phyloP scores from a whole-genome alignment of 805 yeast species.

The Tetrapisispora pingtungensis region DNA sequence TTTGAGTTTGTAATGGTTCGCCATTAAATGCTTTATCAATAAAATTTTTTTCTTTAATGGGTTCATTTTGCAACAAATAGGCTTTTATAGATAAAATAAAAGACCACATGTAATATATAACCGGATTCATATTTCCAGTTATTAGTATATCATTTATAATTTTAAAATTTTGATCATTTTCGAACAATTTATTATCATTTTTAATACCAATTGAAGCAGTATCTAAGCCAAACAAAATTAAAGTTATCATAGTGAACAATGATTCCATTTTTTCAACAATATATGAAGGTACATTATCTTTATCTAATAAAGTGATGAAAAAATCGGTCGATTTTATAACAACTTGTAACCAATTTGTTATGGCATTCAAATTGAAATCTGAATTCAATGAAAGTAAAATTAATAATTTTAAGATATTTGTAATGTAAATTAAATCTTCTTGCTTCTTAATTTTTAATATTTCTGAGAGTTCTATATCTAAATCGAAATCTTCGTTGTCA shows the following conservation, averaged over 20 bases:
- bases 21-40: slow-evolving; percentile 3
- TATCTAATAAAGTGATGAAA: slow-evolving; percentile 5
- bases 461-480: slow-evolving; percentile 2
- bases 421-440: slow-evolving; percentile 28
- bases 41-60: slow-evolving; percentile 14
- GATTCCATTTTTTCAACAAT: slow-evolving; percentile 31
- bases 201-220: slow-evolving; percentile 36
- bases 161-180: slow-evolving; percentile 32
- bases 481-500: neutral
- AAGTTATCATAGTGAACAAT: slow-evolving; percentile 38
- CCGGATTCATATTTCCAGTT: slow-evolving; percentile 28
- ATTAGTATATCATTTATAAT: slow-evolving; percentile 33
- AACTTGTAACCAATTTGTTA: slow-evolving; percentile 46
- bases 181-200: slow-evolving; percentile 31
- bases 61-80: slow-evolving; percentile 34
- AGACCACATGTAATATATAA: slow-evolving; percentile 59
- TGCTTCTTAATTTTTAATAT: slow-evolving; percentile 17
- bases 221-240: slow-evolving; percentile 49
- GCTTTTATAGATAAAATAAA: slow-evolving; percentile 45
- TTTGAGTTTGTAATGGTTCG: slow-evolving; percentile 1
- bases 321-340: slow-evolving; percentile 29
- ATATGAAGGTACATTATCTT: slow-evolving; percentile 4
- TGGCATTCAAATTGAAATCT: slow-evolving; percentile 25
- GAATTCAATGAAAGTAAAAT: slow-evolving; percentile 33
- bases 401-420: slow-evolving; percentile 31